Evolutionary conservation across 352 stramenopile genomes (phyloP), one percentile per base, ranked within the genome.

Genomic region (Globisporangium parvum): DNA sequence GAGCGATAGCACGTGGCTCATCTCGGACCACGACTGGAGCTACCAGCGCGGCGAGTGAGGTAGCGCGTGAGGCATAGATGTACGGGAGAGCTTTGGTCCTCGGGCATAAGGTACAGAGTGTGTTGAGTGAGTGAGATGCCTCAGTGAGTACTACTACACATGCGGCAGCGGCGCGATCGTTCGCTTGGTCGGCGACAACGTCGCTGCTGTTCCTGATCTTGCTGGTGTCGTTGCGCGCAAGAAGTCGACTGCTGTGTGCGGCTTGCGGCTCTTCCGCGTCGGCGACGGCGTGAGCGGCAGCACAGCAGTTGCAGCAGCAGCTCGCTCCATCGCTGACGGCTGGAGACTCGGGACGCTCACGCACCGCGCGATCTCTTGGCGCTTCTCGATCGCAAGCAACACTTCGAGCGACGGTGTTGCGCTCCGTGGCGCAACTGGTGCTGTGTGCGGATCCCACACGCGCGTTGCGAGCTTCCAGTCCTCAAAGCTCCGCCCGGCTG

Each of bases 391-490:
- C 5, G 41, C 37, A 8, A 55, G 42, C 6, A 85, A 60, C 0
- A 55, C 41, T 2, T 70, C 60, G 47, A 72, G 58, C 1, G 75
- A 73, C 8, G 73, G 75, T 2, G 68, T 86, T 0, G 58, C 31
- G 0, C 58, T 53, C 41, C 68, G 45, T n/a, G 55, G 37, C 6
- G 37, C 37, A 11, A 55, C 9, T 17, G 37, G n/a, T 0, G 58
- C 49, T 33, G 21, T 35, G 45, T 47, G 49, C 18, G 74, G 53
- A 39, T 52, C 69, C 78, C 76, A 88, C 23, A 88, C 72, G 12
- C 70, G 70, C 4, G 73, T 88, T 21, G 60, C 57, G 2, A 52
- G 47, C 51, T 86, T 87, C 78, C 78, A 88, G 24, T 87, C 75
- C 9, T 88, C 74, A 52, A 88, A 86, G 40, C 56, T 75, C 18